Conservation (phyloP, 148 eudicot genomes). For the Mesembryanthemum crystallinum region DNA sequence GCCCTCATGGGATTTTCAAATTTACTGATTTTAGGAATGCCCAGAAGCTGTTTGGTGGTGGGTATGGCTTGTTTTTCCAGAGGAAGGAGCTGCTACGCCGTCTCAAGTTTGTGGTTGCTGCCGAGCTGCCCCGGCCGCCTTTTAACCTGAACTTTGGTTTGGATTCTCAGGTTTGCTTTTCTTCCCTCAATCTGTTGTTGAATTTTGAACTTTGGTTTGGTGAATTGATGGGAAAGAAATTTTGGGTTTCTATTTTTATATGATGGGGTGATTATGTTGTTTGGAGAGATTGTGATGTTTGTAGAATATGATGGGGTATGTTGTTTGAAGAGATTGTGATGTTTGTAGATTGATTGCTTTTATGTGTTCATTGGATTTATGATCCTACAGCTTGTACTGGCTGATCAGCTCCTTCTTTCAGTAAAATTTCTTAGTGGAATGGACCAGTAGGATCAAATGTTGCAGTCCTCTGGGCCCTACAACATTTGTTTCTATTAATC, state of each 20-base stretch:
- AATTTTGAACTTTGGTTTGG: neutral
- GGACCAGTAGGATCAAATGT: neutral
- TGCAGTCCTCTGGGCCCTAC: too few relatives aligned
- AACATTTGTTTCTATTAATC: too few relatives aligned
- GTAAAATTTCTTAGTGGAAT: constrained; percentile 1
- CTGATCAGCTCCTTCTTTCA: neutral
- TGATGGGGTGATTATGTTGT: too few relatives aligned
- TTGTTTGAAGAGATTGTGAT: constrained; percentile 8
- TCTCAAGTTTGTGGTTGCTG: constrained; percentile 46
- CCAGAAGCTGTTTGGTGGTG: constrained; percentile 32
- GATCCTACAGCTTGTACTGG: constrained; percentile 1
- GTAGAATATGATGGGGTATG: too few relatives aligned
- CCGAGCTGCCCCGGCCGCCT: constrained; percentile 50
- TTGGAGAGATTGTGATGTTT: constrained; percentile 2
- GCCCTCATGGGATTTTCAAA: constrained; percentile 28
- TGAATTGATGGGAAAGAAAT: neutral
- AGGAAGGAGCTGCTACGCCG: constrained; percentile 34
- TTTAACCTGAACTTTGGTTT: constrained; percentile 51
- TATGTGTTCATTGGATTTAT: neutral
- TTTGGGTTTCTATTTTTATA: neutral
- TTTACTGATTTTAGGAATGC: constrained; percentile 28
- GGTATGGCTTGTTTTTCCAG: constrained; percentile 33
- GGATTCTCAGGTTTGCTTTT: constrained; percentile 59
- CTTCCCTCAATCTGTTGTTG: neutral
- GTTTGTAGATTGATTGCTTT: neutral